Evolutionary conservation across 2,329 filamentous ascomycete species (phyloP).

Genomic region (Leptographium procerum): DNA sequence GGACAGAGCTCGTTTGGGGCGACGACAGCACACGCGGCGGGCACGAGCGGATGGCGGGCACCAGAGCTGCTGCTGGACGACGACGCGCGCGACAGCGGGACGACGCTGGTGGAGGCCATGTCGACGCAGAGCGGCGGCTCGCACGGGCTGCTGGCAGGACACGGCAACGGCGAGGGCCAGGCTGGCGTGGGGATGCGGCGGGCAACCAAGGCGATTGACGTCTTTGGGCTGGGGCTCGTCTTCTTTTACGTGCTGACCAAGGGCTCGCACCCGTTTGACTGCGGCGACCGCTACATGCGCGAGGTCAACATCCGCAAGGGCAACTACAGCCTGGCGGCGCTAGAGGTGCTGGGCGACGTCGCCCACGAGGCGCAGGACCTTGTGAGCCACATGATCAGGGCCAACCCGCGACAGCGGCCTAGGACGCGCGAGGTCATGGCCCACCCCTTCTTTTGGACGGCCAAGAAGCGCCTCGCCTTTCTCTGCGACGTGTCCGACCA

Average conservation of each 20-base stretch:
- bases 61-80: constrained; percentile 83
- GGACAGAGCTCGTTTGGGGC: constrained; percentile 91
- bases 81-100: constrained; percentile 41
- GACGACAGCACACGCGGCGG: constrained; percentile 84
- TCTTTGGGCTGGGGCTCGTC: constrained; percentile 93
- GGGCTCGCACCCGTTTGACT: constrained; percentile 86
- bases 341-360: constrained; percentile 71
- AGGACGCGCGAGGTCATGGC: constrained; percentile 70
- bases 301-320: constrained; percentile 96
- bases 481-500: constrained; percentile 95
- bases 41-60: constrained; percentile 92
- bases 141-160: constrained; percentile 27
- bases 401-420: constrained; percentile 48
- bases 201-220: constrained; percentile 91
- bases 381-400: constrained; percentile 64
- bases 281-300: constrained; percentile 86
- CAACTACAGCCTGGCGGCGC: constrained; percentile 57
- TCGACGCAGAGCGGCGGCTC: constrained; percentile 38
- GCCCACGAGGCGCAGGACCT: constrained; percentile 80
- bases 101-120: constrained; percentile 31
- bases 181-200: constrained; percentile 47
- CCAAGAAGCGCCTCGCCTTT: constrained; percentile 81
- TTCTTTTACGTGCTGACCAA: constrained; percentile 98
- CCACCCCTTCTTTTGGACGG: constrained; percentile 93
- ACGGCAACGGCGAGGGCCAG: constrained; percentile 39